Evolutionary conservation across 225 moss, liverwort and hornwort genomes (phyloP).

Genomic region (Ulota crispa): DNA sequence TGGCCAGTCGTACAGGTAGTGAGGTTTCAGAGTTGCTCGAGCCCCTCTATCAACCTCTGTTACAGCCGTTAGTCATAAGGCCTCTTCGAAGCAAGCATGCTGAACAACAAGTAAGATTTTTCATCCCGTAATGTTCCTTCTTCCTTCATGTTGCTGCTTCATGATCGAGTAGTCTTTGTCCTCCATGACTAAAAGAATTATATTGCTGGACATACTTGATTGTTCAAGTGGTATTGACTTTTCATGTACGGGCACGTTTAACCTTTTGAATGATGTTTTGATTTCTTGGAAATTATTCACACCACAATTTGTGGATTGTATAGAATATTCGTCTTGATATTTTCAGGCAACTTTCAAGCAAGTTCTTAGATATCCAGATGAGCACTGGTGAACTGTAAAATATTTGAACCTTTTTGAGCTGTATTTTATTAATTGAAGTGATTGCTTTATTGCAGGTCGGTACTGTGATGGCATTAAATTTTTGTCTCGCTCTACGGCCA

Average conservation of each 20-base stretch:
- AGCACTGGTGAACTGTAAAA: neutral
- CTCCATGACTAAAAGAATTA: neutral
- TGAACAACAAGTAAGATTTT: slow-evolving; percentile 81
- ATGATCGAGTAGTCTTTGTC: slow-evolving; percentile 4
- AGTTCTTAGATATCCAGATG: neutral
- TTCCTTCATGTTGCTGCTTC: slow-evolving; percentile 20
- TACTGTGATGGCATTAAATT: slow-evolving; percentile 95
- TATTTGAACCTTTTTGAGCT: neutral
- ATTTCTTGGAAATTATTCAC: neutral
- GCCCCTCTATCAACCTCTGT: slow-evolving; percentile 79
- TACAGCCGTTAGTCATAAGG: slow-evolving; percentile 78
- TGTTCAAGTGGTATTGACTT: slow-evolving; percentile 7
- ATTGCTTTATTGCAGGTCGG: slow-evolving; percentile 69
- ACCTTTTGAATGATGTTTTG: slow-evolving; percentile 3
- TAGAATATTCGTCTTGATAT: neutral
- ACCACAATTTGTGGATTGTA: neutral
- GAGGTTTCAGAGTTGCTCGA: slow-evolving; percentile 99
- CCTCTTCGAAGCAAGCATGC: slow-evolving; percentile 98
- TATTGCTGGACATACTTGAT: neutral
- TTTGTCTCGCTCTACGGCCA: slow-evolving; percentile 93
- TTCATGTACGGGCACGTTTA: neutral
- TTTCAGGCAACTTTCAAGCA: slow-evolving; percentile 8
- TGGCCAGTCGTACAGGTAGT: slow-evolving; percentile 98
- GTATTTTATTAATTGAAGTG: slow-evolving; percentile 18
- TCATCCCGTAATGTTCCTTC: slow-evolving; percentile 9